These are phyloP conservation scores for Lasiodiplodia gonubiensis DNA, from an alignment of 2,329 filamentous ascomycete genomes.

Conservation along the genomic window DNA sequence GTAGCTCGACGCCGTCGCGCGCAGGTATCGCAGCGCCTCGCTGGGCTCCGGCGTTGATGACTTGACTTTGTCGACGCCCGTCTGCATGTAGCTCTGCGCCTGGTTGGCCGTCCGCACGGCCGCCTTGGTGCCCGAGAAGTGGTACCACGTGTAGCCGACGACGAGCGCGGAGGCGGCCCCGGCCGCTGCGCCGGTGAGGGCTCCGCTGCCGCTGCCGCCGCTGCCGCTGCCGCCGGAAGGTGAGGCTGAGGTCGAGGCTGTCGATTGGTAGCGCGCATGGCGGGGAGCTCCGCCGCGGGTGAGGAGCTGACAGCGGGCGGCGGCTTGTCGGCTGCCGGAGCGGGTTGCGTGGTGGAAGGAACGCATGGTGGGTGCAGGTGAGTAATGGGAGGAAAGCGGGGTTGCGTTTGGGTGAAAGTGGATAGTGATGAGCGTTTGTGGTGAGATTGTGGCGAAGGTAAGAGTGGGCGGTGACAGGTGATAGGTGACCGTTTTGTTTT, in stretches of 20 bases:
- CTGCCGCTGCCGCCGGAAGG: not conserved
- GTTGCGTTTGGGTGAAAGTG: not conserved
- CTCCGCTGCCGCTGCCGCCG: slow-evolving; percentile 34
- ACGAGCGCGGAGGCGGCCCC: slow-evolving; percentile 56
- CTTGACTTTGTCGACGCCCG: slow-evolving; percentile 65
- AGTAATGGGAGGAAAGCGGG: not conserved
- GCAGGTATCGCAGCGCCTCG: slow-evolving; percentile 69
- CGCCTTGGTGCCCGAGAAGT: slow-evolving; percentile 58
- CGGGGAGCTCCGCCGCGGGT: slow-evolving; percentile 2
- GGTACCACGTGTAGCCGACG: slow-evolving; percentile 60
- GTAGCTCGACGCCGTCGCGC: slow-evolving; percentile 70
- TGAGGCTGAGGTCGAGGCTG: slow-evolving; percentile 33
- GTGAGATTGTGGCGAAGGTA: not conserved
- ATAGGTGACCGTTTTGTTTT: too few species aligned
- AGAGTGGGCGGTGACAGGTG: not conserved
- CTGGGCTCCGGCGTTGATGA: slow-evolving; percentile 69
- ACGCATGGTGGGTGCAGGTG: not conserved
- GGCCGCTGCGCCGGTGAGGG: slow-evolving; percentile 55
- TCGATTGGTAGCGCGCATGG: slow-evolving; percentile 41
- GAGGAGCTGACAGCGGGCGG: not conserved
- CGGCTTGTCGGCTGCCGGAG: not conserved
- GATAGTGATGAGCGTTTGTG: not conserved
- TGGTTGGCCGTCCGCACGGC: slow-evolving; percentile 58
- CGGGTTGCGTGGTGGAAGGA: slow-evolving; percentile 13
- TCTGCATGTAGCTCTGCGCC: slow-evolving; percentile 65